Evolutionary conservation across 2,329 filamentous ascomycete genomes (phyloP), one percentile per base, ranked within the genome.

Genomic region (Aspergillus caelatus): DNA sequence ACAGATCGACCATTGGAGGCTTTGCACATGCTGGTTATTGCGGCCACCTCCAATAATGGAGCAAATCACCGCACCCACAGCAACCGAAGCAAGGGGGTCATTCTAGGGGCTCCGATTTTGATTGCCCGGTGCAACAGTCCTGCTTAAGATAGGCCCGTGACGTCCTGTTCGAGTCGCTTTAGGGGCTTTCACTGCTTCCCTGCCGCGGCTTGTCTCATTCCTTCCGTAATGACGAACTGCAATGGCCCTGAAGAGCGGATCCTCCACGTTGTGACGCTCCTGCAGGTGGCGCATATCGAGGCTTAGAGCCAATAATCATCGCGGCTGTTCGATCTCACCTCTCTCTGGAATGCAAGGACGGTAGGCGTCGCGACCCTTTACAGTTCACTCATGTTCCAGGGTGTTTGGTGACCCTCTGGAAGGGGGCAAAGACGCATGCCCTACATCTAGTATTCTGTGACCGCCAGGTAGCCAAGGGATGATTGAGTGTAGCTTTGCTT

Each of bases 301-400:
- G 62, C 62, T 62, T 65, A 32, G 65, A 60, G 52, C 74, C 75
- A 76, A 76, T 76, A 63, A 67, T 57, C 32, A 21, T 36, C 41
- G 19, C 59, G 34, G 43, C 58, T 62, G 56, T 62, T 60, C 60
- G 61, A 69, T 70, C 67, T 71, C 65, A 68, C 68, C 70, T 71
- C 65, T 66, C 64, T 70, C 70, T 68, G 75, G 75, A 72, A 79
- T 79, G 77, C 75, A 79, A 78, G 77, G 77, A 78, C 63, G 57
- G 64, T 65, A 61, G 64, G 66, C 69, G 65, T 64, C 68, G 64
- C 65, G 62, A 62, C 68, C 67, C 66, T 67, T 62, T 63, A 64
- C 50, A 61, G 56, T 61, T 60, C 57, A 50, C 61, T 68, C 66
- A 70, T 71, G 71, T 73, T 70, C 71, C 66, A 69, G 67, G 70